Evolutionary conservation across 2,329 filamentous ascomycete genomes (phyloP), one percentile per base, ranked within the genome.

Genomic region (Cryphonectria parasitica): DNA sequence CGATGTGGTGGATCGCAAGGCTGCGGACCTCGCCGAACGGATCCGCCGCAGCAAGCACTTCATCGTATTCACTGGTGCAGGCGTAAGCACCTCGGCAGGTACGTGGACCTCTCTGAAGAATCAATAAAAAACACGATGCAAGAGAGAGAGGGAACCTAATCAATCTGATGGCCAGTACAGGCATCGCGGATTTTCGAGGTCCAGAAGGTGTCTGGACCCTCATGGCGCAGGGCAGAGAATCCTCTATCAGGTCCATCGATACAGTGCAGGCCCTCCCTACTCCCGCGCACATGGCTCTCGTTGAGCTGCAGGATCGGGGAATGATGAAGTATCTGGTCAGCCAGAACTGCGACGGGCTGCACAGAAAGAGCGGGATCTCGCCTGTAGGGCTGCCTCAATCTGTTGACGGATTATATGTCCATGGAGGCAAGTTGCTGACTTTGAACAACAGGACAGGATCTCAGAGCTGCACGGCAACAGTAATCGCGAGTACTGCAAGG

Each of bases 391-490:
- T 0, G 7, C 54, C 11, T 17, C 45, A 15, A 28, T 22, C 39
- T 8, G 3, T 43, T 56, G 49, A n/a, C 22, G 43, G 17, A 45
- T 45, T 1, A 19, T n/a, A 22, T 45, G 19, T 8, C 10, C 25
- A 13, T 31, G 7, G 17, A 19, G 10, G 13, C n/a, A 11, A 3
- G 15, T 19, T 34, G n/a, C 54, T 34, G 39, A 61, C 31, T 58
- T 63, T 5, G 31, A 7, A 4, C 11, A 7, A 5, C 56, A 84
- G 82, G 77, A 81, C 10, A 79, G 66, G 13, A 83, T 85, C 61
- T 83, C 83, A 0, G 83, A 86, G 68, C 77, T 85, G 0, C 83
- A 85, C 41, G 83, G 83, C 0, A 86, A 86, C 62, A 85, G 79
- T 49, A 86, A 84, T 58, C 79, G 80, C 0, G 83, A 85, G 67